Conservation (phyloP, 176 grass and related monocot species). For the Oryza nivara region DNA sequence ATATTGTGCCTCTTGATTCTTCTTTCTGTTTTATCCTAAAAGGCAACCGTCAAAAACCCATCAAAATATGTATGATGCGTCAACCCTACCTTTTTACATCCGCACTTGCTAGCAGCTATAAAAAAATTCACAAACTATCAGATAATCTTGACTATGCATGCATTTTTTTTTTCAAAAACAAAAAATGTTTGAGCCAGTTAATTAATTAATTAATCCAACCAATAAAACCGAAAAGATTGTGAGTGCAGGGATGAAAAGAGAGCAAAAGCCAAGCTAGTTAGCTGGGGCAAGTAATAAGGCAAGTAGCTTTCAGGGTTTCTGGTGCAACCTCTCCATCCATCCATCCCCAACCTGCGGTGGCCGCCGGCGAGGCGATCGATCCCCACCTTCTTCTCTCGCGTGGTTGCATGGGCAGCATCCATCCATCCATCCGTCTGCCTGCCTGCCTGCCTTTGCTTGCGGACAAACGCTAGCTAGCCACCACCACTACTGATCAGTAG, state of each 20-base stretch:
- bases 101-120: no score
- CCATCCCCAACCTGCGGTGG: not conserved
- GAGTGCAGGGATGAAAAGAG: not conserved
- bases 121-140: not conserved
- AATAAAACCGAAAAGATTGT: not conserved
- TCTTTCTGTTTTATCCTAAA: not conserved
- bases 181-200: not conserved
- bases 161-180: no score
- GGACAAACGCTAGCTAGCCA: conserved; percentile 29
- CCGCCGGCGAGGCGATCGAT: not conserved
- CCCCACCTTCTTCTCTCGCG: not conserved
- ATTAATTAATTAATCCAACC: no score
- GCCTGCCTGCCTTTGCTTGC: conserved; percentile 31
- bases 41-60: not conserved
- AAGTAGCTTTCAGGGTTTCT: conserved; percentile 29
- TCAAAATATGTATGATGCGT: not conserved
- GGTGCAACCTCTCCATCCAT: conserved; percentile 30
- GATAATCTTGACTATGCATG: not conserved
- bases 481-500: not conserved
- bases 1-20: not conserved
- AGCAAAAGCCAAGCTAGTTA: not conserved
- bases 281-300: conserved; percentile 7
- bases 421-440: not conserved
- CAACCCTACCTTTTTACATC: not conserved
- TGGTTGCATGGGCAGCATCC: not conserved